phyloP scores from a whole-genome alignment of 2,329 filamentous ascomycete genomes.

The Parastagonospora avenae region DNA sequence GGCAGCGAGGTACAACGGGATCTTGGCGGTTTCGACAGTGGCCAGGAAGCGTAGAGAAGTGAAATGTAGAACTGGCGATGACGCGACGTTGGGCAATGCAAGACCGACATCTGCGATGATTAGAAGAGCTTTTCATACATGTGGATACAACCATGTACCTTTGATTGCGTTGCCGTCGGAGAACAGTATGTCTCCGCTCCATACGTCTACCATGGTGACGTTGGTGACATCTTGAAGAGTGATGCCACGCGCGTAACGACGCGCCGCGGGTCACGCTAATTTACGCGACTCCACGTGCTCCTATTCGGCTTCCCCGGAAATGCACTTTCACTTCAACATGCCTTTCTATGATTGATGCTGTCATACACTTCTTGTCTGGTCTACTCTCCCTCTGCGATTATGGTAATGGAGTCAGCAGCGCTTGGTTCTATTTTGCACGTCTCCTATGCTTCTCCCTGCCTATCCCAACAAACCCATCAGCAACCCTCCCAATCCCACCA shows the following conservation, averaged over 20 bases:
- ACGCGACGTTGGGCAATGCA: conserved; percentile 25
- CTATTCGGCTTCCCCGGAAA: too few species aligned
- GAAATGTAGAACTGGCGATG: conserved; percentile 18
- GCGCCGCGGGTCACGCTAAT: conserved; percentile 15
- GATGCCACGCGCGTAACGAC: conserved; percentile 8
- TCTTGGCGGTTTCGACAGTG: conserved; percentile 45
- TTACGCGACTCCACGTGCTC: conserved; percentile 18
- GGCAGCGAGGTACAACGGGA: conserved; percentile 49
- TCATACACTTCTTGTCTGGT: too few species aligned
- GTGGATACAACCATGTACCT: conserved; percentile 22
- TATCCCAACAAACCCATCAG: conserved; percentile 37
- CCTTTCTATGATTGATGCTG: too few species aligned
- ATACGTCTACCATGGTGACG: conserved; percentile 38
- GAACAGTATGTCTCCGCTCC: conserved; percentile 42
- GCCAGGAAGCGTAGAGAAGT: conserved; percentile 43
- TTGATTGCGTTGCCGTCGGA: conserved; percentile 28
- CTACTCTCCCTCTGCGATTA: too few species aligned
- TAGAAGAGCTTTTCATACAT: background rate
- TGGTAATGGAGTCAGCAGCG: too few species aligned
- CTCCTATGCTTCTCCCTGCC: too few species aligned
- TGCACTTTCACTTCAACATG: too few species aligned
- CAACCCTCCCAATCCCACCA: conserved; percentile 46
- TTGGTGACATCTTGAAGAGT: background rate
- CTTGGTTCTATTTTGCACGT: too few species aligned
- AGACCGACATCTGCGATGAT: conserved; percentile 34